Percentiles rank a stretch among this genome's conserved stretches.
Evolutionary conservation across 192 early-diverging fungal genomes (phyloP).

Genomic region (Mortierella hygrophila): DNA sequence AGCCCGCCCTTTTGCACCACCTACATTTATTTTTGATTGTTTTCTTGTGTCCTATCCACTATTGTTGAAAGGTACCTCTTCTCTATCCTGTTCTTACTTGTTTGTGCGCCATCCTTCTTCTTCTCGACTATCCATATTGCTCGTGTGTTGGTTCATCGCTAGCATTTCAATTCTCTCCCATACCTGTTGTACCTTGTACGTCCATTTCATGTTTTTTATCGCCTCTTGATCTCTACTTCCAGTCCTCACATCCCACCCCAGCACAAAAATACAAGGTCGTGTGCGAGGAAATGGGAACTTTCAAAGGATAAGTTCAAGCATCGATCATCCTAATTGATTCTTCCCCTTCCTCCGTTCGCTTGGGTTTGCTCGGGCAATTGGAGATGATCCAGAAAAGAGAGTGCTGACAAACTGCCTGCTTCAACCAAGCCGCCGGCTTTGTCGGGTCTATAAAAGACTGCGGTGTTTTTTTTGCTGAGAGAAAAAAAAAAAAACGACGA

Average conservation of each 20-base stretch:
- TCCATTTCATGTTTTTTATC: background rate
- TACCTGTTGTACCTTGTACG: background rate
- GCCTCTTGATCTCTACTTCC: background rate
- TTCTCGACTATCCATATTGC: background rate
- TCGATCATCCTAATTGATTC: too few species aligned
- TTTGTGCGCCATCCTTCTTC: background rate
- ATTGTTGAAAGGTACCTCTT: background rate
- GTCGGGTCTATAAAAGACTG: background rate
- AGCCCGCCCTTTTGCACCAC: too few species aligned
- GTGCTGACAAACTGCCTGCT: background rate
- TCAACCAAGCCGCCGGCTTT: background rate
- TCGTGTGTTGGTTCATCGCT: slow-evolving; percentile 3
- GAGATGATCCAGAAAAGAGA: background rate
- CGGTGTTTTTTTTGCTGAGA: background rate
- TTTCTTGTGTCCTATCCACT: too few species aligned
- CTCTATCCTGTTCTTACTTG: background rate
- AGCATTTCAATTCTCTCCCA: background rate
- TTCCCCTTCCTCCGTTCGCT: too few species aligned
- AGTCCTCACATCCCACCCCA: background rate
- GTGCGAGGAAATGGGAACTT: background rate
- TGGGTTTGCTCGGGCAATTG: background rate
- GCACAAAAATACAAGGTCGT: background rate
- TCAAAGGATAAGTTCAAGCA: background rate
- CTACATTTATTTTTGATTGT: too few species aligned
- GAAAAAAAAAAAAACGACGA: background rate